Base-by-base conservation (phyloP, 805 yeast species). In the Ogataea degrootiae region DNA sequence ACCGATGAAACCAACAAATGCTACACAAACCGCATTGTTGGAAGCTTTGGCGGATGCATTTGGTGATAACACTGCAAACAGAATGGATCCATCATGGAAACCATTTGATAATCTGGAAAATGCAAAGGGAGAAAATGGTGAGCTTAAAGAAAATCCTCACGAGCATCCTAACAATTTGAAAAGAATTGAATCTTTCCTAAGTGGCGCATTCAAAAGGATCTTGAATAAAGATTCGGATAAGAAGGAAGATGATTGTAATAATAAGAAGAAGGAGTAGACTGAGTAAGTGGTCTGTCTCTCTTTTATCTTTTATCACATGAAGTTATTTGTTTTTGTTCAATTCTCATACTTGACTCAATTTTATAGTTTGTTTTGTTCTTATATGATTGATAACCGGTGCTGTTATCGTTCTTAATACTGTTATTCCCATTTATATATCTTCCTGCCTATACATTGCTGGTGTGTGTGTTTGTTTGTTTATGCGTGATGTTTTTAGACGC, bases 21-120 rank as follows among this genome's bases (percentile, higher is more conserved):
- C 92, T 14, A 84, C 94, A 1, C 96, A 94, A 65, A 84, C 83
- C 12, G 95, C 95, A 29, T 71, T 94, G 46, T 75, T 95, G 59
- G 99, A 94, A 65, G 96, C 97, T 0, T 75, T 94, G 53, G 99
- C 99, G 1, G 97, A 90, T 61, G 85, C 96, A 2, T 77, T 85
- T 42, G 80, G 86, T 49, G 99, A 94, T 65, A 73, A 73, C 39
- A 76, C 74, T 22, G 99, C 99, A 3, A 85, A 77, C 56, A 73
- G 95, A 53, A 72, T 83, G 12, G 82, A 80, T 59, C 79, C 80
- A 23, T 56, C 67, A 31, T 69, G 73, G 74, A 65, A 65, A 50
- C 70, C 71, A 16, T 52, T 67, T 39, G 67, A 63, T n/a, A 52
- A 54, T 19, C 45, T 54, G 2, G 45, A 26, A 6, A 26, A 26